Conservation (phyloP, 116 monocot genomes). For the Zostera marina region DNA sequence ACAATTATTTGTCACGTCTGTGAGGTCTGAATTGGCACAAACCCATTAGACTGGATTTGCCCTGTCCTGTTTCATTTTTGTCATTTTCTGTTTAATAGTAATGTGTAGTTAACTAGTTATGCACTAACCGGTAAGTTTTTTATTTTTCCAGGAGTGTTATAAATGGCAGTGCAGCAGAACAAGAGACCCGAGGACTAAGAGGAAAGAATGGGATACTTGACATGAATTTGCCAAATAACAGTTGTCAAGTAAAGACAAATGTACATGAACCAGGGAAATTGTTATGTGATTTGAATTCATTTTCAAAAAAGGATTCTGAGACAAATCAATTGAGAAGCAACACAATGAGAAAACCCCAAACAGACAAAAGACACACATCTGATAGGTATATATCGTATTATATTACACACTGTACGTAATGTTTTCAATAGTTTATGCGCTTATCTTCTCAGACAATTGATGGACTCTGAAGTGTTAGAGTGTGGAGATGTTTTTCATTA, state of each 20-base stretch:
- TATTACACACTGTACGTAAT: neutral
- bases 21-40: too few species aligned
- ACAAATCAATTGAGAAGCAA: conserved; percentile 22
- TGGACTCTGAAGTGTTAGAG: too few species aligned
- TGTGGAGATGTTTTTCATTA: too few species aligned
- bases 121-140: neutral
- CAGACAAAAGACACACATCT: conserved; percentile 32
- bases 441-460: neutral
- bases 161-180: conserved; percentile 12
- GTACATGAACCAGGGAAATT: conserved; percentile 11
- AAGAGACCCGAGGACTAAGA: conserved; percentile 10
- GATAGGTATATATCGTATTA: conserved; percentile 33
- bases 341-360: conserved; percentile 31
- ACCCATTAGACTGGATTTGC: too few species aligned
- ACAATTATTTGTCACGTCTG: too few species aligned
- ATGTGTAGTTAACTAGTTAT: too few species aligned
- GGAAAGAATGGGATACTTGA: conserved; percentile 21
- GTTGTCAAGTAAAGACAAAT: conserved; percentile 21
- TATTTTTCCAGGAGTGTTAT: neutral
- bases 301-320: conserved; percentile 26
- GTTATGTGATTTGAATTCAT: conserved; percentile 33
- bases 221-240: conserved; percentile 12
- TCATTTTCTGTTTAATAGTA: too few species aligned
- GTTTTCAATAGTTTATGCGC: neutral
- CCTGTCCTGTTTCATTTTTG: too few species aligned